phyloP scores from a whole-genome alignment of 345 rosid species.

The Jatropha curcas region DNA sequence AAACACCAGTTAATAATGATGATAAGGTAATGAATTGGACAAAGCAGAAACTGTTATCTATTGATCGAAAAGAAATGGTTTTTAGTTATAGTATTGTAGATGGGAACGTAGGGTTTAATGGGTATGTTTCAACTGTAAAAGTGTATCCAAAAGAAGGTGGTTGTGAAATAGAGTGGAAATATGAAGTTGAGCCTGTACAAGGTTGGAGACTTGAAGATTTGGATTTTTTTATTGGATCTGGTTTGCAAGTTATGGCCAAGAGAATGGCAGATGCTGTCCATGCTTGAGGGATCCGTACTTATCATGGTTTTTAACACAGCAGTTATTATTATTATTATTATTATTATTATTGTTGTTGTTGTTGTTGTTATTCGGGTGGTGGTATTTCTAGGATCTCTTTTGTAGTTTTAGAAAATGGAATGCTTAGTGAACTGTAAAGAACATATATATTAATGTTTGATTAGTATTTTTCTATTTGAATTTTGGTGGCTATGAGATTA shows the following conservation, averaged over 20 bases:
- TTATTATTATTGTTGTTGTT: too few species aligned
- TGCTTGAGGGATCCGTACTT: too few species aligned
- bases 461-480: too few species aligned
- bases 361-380: too few species aligned
- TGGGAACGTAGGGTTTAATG: conserved; percentile 44
- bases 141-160: conserved; percentile 28
- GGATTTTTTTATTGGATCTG: conserved; percentile 37
- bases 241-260: conserved; percentile 44
- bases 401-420: too few species aligned
- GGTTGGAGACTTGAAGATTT: conserved; percentile 42
- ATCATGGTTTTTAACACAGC: too few species aligned
- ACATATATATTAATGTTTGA: too few species aligned
- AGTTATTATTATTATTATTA: too few species aligned
- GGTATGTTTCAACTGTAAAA: conserved; percentile 33
- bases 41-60: conserved; percentile 44
- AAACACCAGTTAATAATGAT: conserved; percentile 31
- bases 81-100: conserved; percentile 39
- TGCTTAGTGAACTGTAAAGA: too few species aligned
- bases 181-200: conserved; percentile 44
- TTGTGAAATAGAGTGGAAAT: conserved; percentile 42
- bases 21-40: conserved; percentile 36
- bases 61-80: conserved; percentile 28
- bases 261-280: conserved; percentile 43
- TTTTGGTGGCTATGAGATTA: too few species aligned
- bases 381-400: too few species aligned